Percentiles rank a stretch among this genome's conserved stretches.
phyloP scores from a whole-genome alignment of 1,139 yeast species.

The Taiozyma sp. region DNA sequence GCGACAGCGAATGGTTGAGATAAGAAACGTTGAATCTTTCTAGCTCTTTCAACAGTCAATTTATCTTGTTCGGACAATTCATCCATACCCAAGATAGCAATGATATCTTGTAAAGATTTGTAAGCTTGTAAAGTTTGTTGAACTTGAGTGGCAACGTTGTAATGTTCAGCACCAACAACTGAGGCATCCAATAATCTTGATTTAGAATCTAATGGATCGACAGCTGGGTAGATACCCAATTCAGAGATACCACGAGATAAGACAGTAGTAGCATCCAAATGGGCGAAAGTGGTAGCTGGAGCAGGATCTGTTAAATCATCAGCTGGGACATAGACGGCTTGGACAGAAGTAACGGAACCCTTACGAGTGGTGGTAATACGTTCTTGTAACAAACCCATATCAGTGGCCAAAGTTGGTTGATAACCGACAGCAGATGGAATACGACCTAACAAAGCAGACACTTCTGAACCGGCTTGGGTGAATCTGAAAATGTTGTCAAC shows the following conservation, averaged over 20 bases:
- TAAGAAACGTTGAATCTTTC: constrained; percentile 99
- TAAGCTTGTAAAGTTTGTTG: constrained; percentile 99
- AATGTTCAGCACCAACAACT: constrained; percentile 98
- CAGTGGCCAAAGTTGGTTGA: constrained; percentile 99
- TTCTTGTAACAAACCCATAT: constrained; percentile 99
- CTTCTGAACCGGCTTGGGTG: constrained; percentile 99
- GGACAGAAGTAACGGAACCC: constrained; percentile 99
- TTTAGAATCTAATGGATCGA: constrained; percentile 99
- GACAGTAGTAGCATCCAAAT: constrained; percentile 99
- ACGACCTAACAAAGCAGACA: constrained; percentile 99
- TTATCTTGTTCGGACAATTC: constrained; percentile 98
- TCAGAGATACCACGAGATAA: constrained; percentile 99
- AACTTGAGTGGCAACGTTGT: constrained; percentile 88
- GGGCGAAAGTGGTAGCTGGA: constrained; percentile 99
- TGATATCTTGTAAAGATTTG: constrained; percentile 99
- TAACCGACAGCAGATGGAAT: constrained; percentile 99
- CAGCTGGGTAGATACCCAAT: constrained; percentile 99
- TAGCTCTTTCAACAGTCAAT: constrained; percentile 99
- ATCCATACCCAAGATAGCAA: constrained; percentile 99
- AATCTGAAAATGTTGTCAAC: constrained; percentile 99
- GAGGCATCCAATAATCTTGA: constrained; percentile 97
- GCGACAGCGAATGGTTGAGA: constrained; percentile 99
- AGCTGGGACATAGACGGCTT: constrained; percentile 99
- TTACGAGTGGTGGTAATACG: constrained; percentile 99
- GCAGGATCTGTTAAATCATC: constrained; percentile 99